These are phyloP conservation scores for Beauveria caledonica DNA, from an alignment of 2,329 filamentous ascomycete species.

Conservation along the genomic window DNA sequence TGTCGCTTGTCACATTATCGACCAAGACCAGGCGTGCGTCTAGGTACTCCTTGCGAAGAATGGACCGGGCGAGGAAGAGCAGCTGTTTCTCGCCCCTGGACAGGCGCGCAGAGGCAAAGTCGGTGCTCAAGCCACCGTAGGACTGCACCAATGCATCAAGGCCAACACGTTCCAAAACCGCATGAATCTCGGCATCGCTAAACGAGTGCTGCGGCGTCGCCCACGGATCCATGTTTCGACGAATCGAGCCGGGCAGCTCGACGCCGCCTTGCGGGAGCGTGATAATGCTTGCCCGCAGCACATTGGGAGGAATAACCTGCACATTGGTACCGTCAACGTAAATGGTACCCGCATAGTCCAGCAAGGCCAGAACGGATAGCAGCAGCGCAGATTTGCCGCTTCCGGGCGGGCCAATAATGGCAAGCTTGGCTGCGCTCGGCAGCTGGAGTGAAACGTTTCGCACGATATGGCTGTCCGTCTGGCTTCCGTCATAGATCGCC, in stretches of 20 bases:
- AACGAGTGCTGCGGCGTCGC: not conserved
- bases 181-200: not conserved
- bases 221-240: slow-evolving; percentile 14
- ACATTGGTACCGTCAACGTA: slow-evolving; percentile 14
- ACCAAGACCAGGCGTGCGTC: slow-evolving; percentile 14
- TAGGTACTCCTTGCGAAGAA: slow-evolving; percentile 13
- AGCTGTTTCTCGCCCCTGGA: slow-evolving; percentile 16
- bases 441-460: slow-evolving; percentile 21
- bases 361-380: slow-evolving; percentile 13
- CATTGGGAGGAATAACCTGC: slow-evolving; percentile 12
- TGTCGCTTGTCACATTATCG: slow-evolving; percentile 15
- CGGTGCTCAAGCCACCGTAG: slow-evolving; percentile 12
- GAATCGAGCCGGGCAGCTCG: slow-evolving; percentile 13
- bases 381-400: slow-evolving; percentile 19
- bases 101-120: slow-evolving; percentile 8
- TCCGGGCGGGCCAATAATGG: slow-evolving; percentile 28
- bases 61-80: slow-evolving; percentile 14
- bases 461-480: slow-evolving; percentile 14
- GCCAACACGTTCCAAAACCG: slow-evolving; percentile 6
- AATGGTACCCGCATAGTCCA: slow-evolving; percentile 13
- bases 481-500: not conserved
- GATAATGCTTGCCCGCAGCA: slow-evolving; percentile 15
- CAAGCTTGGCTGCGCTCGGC: slow-evolving; percentile 20
- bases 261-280: slow-evolving; percentile 16
- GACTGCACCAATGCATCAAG: slow-evolving; percentile 11